Percentiles rank a stretch among this genome's conserved stretches.
Evolutionary conservation across 2,329 filamentous ascomycete genomes (phyloP).

Genomic region (Chrysoporthe deuterocubensis): DNA sequence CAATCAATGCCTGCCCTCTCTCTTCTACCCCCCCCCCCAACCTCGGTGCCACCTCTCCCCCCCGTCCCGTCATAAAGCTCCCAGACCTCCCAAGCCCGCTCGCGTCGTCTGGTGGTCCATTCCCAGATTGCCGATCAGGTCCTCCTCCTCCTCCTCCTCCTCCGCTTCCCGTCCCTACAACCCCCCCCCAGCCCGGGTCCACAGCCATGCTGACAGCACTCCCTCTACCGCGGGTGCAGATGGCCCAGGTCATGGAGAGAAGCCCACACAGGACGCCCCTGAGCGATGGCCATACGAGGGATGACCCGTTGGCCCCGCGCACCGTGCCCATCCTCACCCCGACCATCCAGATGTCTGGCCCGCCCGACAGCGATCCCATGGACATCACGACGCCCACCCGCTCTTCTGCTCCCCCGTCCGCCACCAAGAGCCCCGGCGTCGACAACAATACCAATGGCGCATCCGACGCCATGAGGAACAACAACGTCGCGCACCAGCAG

Average conservation of each 20-base stretch:
- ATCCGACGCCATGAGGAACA: constrained; percentile 40
- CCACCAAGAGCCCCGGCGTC: constrained; percentile 50
- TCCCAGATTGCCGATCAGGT: constrained; percentile 21
- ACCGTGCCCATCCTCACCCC: constrained; percentile 62
- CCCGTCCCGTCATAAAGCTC: background rate
- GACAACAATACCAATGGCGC: constrained; percentile 48
- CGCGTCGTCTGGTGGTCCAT: constrained; percentile 6
- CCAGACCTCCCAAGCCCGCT: background rate
- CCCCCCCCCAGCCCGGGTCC: background rate
- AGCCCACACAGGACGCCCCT: constrained; percentile 50
- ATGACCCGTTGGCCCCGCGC: constrained; percentile 54
- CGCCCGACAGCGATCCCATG: constrained; percentile 63
- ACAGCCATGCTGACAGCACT: constrained; percentile 31
- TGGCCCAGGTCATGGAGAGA: constrained; percentile 56
- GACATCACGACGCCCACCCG: constrained; percentile 61
- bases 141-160: background rate
- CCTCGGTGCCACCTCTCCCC: background rate
- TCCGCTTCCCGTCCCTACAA: constrained; percentile 4
- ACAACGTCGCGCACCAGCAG: constrained; percentile 37
- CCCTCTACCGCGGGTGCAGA: constrained; percentile 45
- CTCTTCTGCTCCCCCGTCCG: constrained; percentile 47
- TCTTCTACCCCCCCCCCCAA: background rate
- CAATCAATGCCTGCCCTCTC: constrained; percentile 5
- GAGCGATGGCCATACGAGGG: constrained; percentile 41
- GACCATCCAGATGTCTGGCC: constrained; percentile 62